Base-by-base conservation (phyloP, 768 basidiomycete genomes). In the Leucocoprinus birnbaumii region DNA sequence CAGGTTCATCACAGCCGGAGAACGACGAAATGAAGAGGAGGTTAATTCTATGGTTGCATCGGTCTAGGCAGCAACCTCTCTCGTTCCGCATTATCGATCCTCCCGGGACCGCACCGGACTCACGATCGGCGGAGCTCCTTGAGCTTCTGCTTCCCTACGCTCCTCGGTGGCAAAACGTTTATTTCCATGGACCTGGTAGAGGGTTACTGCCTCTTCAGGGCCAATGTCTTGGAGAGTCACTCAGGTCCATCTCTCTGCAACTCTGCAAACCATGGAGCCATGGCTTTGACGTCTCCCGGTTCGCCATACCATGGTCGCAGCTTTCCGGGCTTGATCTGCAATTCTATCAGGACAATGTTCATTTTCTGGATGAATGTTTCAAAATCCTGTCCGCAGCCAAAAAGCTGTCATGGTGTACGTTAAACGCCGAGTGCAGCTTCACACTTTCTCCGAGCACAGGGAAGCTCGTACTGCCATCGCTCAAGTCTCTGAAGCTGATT, bases 281-380 rank as follows among this genome's bases (percentile, higher is more conserved):
- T 5, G 14, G 40, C 35, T 52, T 73, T 38, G 59, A 70, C 37
- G 45, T 73, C 22, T 60, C 59, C 8, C 38, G 58, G 13, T 44
- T 68, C 13, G 62, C 65, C 14, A 62, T 77, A 27, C 70, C 73
- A 34, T 80, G 77, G 74, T 53, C 54, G n/a, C 76, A 73, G 53
- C 63, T 78, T 11, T 70, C 73, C 0, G 52, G 48, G 18, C 47
- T 80, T 9, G 65, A 75, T 60, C 66, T 78, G 16, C 69, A 69
- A 55, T 55, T 71, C 6, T 72, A 72, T 51, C 61, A 63, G 34
- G 59, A 63, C n/a, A 58, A 67, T 24, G 53, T 73, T 26, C 66
- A 71, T 35, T 68, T 68, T 46, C 66, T 78, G 22, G 68, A 73
- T 56, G 66, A 72, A 41, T 73, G 68, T 53, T 57, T 70, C 13